Evolutionary conservation across 257 asterid genomes (phyloP).

Genomic region (Ligustrum vulgare): DNA sequence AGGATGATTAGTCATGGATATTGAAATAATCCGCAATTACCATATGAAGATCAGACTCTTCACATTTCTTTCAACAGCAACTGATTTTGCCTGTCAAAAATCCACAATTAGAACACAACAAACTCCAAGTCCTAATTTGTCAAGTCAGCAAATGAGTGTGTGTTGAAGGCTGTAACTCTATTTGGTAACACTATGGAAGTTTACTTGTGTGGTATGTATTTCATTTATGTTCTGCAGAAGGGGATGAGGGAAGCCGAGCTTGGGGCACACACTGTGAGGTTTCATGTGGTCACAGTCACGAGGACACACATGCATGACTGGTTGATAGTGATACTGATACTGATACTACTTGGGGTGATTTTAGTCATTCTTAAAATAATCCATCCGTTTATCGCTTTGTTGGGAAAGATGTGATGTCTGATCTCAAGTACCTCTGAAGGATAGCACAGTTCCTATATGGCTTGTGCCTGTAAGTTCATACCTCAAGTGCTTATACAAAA

Average conservation of each 20-base stretch:
- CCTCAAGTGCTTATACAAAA: background rate
- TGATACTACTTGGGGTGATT: conserved; percentile 51
- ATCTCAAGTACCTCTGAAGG: conserved; percentile 69
- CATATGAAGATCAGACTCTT: too few species aligned
- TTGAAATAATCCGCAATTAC: background rate
- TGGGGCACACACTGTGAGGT: conserved; percentile 62
- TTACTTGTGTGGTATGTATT: background rate
- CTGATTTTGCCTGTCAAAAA: too few species aligned
- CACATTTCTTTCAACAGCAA: too few species aligned
- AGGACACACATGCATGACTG: conserved; percentile 77
- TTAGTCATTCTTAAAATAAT: conserved; percentile 43
- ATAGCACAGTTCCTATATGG: conserved; percentile 68
- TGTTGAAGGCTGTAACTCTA: background rate
- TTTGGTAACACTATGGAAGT: background rate
- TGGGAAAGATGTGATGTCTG: conserved; percentile 89
- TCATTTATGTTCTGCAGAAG: conserved; percentile 39
- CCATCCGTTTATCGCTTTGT: conserved; percentile 77
- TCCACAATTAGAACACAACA: background rate
- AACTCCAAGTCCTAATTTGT: background rate
- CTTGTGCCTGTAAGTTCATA: conserved; percentile 64
- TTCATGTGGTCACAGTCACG: conserved; percentile 74
- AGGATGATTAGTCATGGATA: background rate
- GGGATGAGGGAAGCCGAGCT: conserved; percentile 56
- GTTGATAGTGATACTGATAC: conserved; percentile 67
- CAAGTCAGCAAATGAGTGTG: background rate